phyloP scores from a whole-genome alignment of 306 rosid genomes.

The Gleditsia sinensis region DNA sequence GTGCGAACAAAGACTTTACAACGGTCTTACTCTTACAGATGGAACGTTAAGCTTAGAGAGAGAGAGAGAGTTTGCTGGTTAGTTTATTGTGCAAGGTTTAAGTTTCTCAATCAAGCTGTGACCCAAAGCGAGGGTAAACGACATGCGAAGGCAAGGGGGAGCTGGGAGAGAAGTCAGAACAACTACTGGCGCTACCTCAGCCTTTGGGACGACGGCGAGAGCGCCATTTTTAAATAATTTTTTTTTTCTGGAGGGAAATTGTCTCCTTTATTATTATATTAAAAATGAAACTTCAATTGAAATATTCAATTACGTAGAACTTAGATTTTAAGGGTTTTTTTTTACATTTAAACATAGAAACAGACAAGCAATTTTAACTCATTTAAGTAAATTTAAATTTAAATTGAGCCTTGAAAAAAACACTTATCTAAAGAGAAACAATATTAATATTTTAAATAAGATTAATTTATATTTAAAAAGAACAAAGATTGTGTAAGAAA shows the following conservation, averaged over 20 bases:
- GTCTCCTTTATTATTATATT: no score
- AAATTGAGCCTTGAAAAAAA: no score
- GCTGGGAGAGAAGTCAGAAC: slow-evolving; percentile 55
- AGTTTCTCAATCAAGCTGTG: slow-evolving; percentile 55
- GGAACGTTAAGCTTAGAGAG: slow-evolving; percentile 21
- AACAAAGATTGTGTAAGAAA: no score
- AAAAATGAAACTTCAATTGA: no score
- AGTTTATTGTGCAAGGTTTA: slow-evolving; percentile 24
- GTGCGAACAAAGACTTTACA: slow-evolving; percentile 34
- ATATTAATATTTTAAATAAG: no score
- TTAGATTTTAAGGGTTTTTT: no score
- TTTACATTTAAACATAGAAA: no score
- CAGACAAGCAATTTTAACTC: no score
- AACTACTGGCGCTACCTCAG: slow-evolving; percentile 5
- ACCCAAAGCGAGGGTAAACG: slow-evolving; percentile 63
- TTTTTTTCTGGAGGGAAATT: neutral
- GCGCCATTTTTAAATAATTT: neutral
- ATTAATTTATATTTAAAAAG: no score
- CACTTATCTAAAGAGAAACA: no score
- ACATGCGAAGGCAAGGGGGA: slow-evolving; percentile 31
- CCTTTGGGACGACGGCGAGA: neutral
- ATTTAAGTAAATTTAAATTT: no score
- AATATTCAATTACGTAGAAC: no score
- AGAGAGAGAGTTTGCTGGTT: slow-evolving; percentile 20
- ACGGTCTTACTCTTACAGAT: slow-evolving; percentile 33